Base-by-base conservation (phyloP, 768 basidiomycete genomes). In the Boletus rex-veris region DNA sequence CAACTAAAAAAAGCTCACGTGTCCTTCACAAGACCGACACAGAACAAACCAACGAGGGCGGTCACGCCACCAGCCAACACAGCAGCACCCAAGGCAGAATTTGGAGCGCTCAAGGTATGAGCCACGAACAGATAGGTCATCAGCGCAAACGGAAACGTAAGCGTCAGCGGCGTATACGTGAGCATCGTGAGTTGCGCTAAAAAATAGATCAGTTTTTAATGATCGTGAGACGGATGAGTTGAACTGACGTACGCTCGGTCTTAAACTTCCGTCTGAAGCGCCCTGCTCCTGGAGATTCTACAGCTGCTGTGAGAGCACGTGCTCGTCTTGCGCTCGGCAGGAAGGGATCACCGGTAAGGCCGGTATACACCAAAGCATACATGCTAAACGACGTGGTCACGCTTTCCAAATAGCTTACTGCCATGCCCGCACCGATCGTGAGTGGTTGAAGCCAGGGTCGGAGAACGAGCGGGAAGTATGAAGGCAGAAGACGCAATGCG, bases 91-190 rank as follows among this genome's bases (percentile, higher is more conserved):
- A 93, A 75, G 0, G 92, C 90, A 61, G 88, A 80, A 43, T 84
- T 69, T 0, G 91, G 90, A 24, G 84, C 82, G 16, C 69, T 66
- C 19, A 92, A 71, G 0, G 88, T 86, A 70, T 92, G 90, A 3
- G 91, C 88, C n/a, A 92, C 89, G 60, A 95, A 90, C 18, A 98
- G 71, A 68, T 96, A 97, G 5, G 92, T 89, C 36, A 81, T 73
- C 28, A 95, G 74, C 14, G 91, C 85, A 58, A 91, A 89, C 6
- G 92, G 88, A 58, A 94, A 79, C 1, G 90, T 89, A 55, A 93
- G 74, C 1, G 86, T 88, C 46, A 91, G 74, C 16, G 92, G 88
- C 12, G 89, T 81, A 28, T 81, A 70, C 14, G 75, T 88, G 58
- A 95, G 77, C 58, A 94, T 72, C 0, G 87, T 81, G 59, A 92